These are phyloP conservation scores for Helminthosporium solani DNA, from an alignment of 2,329 filamentous ascomycete species.

Conservation along the genomic window DNA sequence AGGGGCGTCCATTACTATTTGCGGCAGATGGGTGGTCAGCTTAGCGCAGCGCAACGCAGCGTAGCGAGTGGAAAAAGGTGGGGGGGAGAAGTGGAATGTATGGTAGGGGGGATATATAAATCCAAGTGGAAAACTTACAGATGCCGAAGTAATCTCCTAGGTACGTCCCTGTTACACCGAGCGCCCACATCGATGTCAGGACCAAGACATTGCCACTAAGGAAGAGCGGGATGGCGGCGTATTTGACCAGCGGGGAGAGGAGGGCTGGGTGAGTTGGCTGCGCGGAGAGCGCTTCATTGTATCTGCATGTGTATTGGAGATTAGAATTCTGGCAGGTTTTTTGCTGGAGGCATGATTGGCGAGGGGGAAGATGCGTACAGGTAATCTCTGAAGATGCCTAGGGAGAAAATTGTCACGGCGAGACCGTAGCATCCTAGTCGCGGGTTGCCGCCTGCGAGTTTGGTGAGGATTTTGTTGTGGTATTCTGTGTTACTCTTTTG, in stretches of 20 bases:
- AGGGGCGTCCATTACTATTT: constrained; percentile 77
- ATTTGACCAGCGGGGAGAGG: constrained; percentile 58
- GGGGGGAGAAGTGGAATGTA: not conserved
- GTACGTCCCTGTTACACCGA: constrained; percentile 94
- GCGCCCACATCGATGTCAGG: constrained; percentile 82
- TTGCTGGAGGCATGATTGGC: not conserved
- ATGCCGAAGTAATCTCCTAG: constrained; percentile 99
- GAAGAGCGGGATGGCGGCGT: constrained; percentile 70
- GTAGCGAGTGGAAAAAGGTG: too few species aligned
- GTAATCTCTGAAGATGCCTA: constrained; percentile 82
- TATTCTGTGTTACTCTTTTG: constrained; percentile 64
- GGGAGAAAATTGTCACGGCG: constrained; percentile 82
- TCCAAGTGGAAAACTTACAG: constrained; percentile 24
- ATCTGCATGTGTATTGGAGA: constrained; percentile 55
- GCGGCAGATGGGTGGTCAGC: too few species aligned
- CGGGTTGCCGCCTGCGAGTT: constrained; percentile 76
- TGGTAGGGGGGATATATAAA: not conserved
- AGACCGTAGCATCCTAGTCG: constrained; percentile 86
- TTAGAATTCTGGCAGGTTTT: constrained; percentile 2
- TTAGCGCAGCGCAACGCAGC: too few species aligned
- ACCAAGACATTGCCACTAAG: constrained; percentile 79
- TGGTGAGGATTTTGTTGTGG: constrained; percentile 83
- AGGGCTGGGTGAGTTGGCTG: constrained; percentile 76
- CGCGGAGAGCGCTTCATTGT: constrained; percentile 77
- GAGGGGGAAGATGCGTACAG: constrained; percentile 37